Percentiles rank a stretch among this genome's conserved stretches.
These are phyloP conservation scores for Austroboletus festivus DNA, from an alignment of 768 basidiomycete genomes.

Conservation along the genomic window DNA sequence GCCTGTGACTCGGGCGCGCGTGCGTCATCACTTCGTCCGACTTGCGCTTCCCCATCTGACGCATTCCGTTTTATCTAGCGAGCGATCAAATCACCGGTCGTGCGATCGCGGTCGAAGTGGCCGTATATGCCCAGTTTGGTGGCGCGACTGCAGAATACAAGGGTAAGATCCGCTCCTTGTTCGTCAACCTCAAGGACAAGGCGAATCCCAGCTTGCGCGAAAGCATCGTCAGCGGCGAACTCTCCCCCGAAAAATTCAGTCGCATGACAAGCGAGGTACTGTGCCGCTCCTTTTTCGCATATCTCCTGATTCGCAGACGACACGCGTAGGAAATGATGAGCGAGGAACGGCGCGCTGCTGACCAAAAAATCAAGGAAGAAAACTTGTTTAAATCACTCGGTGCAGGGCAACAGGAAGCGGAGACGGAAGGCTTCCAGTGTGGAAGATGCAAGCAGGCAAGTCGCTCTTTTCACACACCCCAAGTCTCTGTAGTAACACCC, in stretches of 20 bases:
- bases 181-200: conserved; percentile 94
- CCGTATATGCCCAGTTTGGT: conserved; percentile 47
- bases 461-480: not conserved
- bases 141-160: conserved; percentile 55
- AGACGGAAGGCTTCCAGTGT: conserved; percentile 98
- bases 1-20: conserved; percentile 84
- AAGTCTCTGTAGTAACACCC: not conserved
- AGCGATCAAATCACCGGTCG: conserved; percentile 63
- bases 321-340: conserved; percentile 86
- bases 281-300: not conserved
- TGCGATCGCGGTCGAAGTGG: conserved; percentile 69
- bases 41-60: too few relatives aligned
- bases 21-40: too few relatives aligned
- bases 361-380: conserved; percentile 75
- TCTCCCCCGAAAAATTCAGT: conserved; percentile 65
- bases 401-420: conserved; percentile 85
- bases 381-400: conserved; percentile 91
- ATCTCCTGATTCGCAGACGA: not conserved
- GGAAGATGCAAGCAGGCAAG: conserved; percentile 85
- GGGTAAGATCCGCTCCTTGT: conserved; percentile 81
- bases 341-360: conserved; percentile 82
- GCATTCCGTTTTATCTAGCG: conserved; percentile 40
- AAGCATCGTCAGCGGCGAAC: conserved; percentile 79
- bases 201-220: conserved; percentile 85
- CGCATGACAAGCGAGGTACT: conserved; percentile 77